phyloP scores from a whole-genome alignment of 495 filamentous ascomycete genomes.

The Neurospora tetrasperma region DNA sequence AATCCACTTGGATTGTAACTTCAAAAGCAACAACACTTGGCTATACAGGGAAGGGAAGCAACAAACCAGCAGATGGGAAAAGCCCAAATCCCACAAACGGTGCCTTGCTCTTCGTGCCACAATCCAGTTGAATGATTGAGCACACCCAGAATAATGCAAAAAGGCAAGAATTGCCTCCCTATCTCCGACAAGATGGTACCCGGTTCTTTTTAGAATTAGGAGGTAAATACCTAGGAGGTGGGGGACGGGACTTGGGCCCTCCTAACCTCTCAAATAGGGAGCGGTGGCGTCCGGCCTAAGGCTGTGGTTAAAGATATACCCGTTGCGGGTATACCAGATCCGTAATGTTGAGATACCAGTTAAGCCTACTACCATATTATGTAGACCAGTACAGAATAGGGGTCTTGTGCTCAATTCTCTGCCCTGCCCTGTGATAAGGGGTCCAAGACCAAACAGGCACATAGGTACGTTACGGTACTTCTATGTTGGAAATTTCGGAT shows the following conservation, averaged over 20 bases:
- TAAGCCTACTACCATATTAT: neutral
- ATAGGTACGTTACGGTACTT: neutral
- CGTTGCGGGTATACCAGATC: neutral
- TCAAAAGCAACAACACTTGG: neutral
- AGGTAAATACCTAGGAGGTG: neutral
- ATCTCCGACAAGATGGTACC: neutral
- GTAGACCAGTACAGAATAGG: neutral
- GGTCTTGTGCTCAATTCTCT: neutral
- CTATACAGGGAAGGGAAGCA: neutral
- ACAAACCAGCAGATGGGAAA: neutral
- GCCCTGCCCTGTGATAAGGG: neutral
- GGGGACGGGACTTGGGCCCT: neutral
- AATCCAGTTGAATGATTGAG: neutral
- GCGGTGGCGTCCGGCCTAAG: neutral
- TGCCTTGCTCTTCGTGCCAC: neutral
- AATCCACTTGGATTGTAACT: neutral
- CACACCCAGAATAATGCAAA: neutral
- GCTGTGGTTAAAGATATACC: neutral
- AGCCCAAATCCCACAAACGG: neutral
- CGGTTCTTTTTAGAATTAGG: neutral
- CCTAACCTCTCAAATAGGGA: neutral
- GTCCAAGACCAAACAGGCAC: neutral
- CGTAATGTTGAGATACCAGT: neutral
- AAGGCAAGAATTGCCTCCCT: neutral
- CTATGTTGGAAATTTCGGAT: neutral